Percentiles rank a stretch among this genome's conserved stretches.
Evolutionary conservation across 306 rosid genomes (phyloP).

Genomic region (Trifolium pratense): DNA sequence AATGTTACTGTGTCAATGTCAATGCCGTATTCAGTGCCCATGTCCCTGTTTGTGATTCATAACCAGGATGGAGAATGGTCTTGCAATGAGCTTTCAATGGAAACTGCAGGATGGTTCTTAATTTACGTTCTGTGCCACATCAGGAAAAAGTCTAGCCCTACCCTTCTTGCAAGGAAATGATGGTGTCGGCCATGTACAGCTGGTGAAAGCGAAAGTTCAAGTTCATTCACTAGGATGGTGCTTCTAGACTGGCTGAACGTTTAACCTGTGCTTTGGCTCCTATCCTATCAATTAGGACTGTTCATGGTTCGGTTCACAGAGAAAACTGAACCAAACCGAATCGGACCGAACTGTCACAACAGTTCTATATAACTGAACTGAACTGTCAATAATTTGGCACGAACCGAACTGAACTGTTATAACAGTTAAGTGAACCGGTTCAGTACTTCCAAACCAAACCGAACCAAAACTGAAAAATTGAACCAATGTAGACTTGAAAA

Average conservation of each 20-base stretch:
- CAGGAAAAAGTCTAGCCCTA: background rate
- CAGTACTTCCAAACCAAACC: too few species aligned
- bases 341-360: background rate
- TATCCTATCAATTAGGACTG: too few species aligned
- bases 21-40: background rate
- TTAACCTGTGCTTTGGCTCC: too few species aligned
- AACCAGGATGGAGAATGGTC: background rate
- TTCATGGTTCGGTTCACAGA: too few species aligned
- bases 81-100: background rate
- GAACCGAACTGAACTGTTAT: too few species aligned
- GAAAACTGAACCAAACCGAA: too few species aligned
- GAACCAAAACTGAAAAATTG: too few species aligned
- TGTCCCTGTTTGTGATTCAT: background rate
- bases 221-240: background rate
- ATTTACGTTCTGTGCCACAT: background rate
- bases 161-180: background rate
- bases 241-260: slow-evolving; percentile 12
- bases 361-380: too few species aligned
- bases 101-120: slow-evolving; percentile 17
- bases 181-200: background rate
- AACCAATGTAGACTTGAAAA: too few species aligned
- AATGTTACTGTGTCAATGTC: background rate
- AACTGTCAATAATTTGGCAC: too few species aligned
- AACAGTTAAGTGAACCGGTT: too few species aligned
- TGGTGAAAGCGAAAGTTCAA: background rate